phyloP scores from a whole-genome alignment of 768 basidiomycete species.

The Leccinum incarnatum region DNA sequence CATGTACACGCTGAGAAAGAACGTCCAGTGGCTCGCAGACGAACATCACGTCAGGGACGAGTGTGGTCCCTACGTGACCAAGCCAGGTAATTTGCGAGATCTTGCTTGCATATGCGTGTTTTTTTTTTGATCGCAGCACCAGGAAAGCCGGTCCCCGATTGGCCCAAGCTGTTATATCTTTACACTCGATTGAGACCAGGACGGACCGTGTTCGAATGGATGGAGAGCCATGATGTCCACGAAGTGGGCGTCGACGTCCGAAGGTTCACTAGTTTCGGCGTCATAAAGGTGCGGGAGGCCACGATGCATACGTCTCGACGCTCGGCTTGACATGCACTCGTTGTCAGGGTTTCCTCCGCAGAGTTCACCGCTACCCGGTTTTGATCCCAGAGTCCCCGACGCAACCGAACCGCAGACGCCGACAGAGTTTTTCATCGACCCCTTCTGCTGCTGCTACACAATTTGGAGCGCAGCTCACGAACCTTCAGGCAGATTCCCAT shows the following conservation, averaged over 20 bases:
- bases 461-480: slow-evolving; percentile 9
- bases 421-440: slow-evolving; percentile 30
- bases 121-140: background rate
- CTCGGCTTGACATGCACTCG: background rate
- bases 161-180: slow-evolving; percentile 82
- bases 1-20: slow-evolving; percentile 89
- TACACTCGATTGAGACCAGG: slow-evolving; percentile 87
- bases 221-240: slow-evolving; percentile 69
- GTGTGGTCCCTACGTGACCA: slow-evolving; percentile 90
- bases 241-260: slow-evolving; percentile 81
- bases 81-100: slow-evolving; percentile 46
- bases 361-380: slow-evolving; percentile 92
- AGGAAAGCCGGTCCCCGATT: slow-evolving; percentile 70
- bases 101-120: background rate
- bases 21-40: slow-evolving; percentile 83
- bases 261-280: slow-evolving; percentile 95
- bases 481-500: slow-evolving; percentile 5
- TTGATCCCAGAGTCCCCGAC: slow-evolving; percentile 45
- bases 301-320: background rate
- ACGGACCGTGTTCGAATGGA: slow-evolving; percentile 85
- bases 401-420: slow-evolving; percentile 24
- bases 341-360: slow-evolving; percentile 78
- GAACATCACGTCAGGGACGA: slow-evolving; percentile 83
- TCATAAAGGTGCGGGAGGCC: slow-evolving; percentile 72
- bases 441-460: slow-evolving; percentile 4